Evolutionary conservation across 257 asterid genomes (phyloP).

Genomic region (Solanum appendiculatum): DNA sequence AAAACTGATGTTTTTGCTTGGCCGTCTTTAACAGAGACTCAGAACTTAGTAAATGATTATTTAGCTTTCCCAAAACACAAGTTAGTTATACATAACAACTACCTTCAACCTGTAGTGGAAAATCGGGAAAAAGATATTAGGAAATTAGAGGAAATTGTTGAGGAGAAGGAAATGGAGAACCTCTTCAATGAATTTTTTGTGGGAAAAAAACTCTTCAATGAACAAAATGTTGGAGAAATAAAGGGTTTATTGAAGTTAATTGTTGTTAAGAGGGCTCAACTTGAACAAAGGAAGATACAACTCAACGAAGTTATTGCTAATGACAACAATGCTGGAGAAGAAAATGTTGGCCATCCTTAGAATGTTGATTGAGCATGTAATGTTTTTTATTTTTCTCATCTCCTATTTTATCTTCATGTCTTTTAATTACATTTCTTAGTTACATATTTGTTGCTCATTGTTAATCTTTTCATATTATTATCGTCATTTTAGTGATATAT

Average conservation of each 20-base stretch:
- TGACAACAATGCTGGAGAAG: background rate
- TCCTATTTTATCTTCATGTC: no score
- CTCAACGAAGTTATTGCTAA: background rate
- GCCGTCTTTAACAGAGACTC: constrained; percentile 11
- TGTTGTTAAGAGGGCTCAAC: background rate
- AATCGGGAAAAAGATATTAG: background rate
- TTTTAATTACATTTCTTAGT: background rate
- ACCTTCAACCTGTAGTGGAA: background rate
- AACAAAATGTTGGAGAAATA: background rate
- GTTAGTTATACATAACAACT: constrained; percentile 16
- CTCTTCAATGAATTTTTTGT: background rate
- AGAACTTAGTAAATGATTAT: constrained; percentile 9
- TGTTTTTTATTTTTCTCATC: background rate
- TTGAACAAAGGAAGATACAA: background rate
- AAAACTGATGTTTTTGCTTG: constrained; percentile 14
- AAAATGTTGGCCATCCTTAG: background rate
- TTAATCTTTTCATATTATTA: no score
- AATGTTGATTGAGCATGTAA: background rate
- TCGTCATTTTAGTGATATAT: background rate
- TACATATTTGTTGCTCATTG: background rate
- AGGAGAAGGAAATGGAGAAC: background rate
- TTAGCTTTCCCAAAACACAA: constrained; percentile 10
- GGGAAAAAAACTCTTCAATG: background rate
- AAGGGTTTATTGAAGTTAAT: background rate
- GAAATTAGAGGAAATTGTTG: background rate